Evolutionary conservation across 495 filamentous ascomycete genomes (phyloP), one percentile per base, ranked within the genome.

Genomic region (Cercophora scortea): DNA sequence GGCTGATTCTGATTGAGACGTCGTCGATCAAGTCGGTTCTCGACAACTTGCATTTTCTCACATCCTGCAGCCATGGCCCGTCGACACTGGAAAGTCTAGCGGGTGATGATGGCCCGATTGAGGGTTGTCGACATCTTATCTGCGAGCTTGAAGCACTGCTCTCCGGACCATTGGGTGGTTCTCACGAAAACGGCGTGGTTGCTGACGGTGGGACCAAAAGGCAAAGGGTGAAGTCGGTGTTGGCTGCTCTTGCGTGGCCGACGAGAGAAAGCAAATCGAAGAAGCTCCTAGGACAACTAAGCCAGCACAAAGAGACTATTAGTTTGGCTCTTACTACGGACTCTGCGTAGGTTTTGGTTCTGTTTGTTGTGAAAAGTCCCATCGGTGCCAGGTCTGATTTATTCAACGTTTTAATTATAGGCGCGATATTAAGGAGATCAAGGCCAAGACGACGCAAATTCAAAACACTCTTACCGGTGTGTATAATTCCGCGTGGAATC

Each of bases 1-100:
- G 53, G 1, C 17, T 50, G 1, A 56, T 60, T 11, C 46, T 47
- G 32, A 33, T 59, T 25, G 45, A 59, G 16, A 25, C 48, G 0
- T 56, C 36, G 8, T 42, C 53, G 0, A 10, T 59, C 4, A 13
- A 17, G 1, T 6, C 53, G 2, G 15, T 59, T 0, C 6, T 56
- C 0, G 40, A 56, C 10, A 43, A 50, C 4, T 17, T 59, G 12
- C 19, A 39, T 3, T 19, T 56, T 9, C 46, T 59, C 47, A 42
- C 39, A 7, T 36, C 33, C 0, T 25, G 38, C 13, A 42, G 17
- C 7, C 25, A 43, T 13, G 44, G 44, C 2, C 25, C 42, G 1
- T 6, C 17, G 0, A 38, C 12, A 1, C 2, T 53, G 2, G 43
- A 38, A 1, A 38, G 34, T 1, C 45, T 56, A 1, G 4, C 2